These are phyloP conservation scores for grape (Vitis vinifera) DNA, from an alignment of 164 flowering plant genomes.

Conservation along the genomic window ASM3070453v1 NC_081810.1:1672501-1673000, in stretches of 20 bases:
- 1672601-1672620: no score
- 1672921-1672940: conserved; percentile 15
- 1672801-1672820: background rate
- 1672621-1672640: background rate
- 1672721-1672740: conserved; percentile 1
- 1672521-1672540: background rate
- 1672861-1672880: conserved; percentile 16
- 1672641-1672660: background rate
- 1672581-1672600: no score
- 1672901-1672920: conserved; percentile 21
- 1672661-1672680: background rate
- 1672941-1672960: conserved; percentile 10
- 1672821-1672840: background rate
- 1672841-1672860: conserved; percentile 1
- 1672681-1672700: background rate
- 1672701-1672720: background rate
- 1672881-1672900: conserved; percentile 10
- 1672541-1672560: conserved; percentile 4
- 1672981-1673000: conserved; percentile 21
- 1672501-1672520: background rate
- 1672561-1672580: background rate
- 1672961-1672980: conserved; percentile 1
- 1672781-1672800: background rate
- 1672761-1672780: conserved; percentile 1
- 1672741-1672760: background rate